phyloP scores from a whole-genome alignment of 225 moss, liverwort and hornwort genomes.

The Physcomitrellopsis africana region DNA sequence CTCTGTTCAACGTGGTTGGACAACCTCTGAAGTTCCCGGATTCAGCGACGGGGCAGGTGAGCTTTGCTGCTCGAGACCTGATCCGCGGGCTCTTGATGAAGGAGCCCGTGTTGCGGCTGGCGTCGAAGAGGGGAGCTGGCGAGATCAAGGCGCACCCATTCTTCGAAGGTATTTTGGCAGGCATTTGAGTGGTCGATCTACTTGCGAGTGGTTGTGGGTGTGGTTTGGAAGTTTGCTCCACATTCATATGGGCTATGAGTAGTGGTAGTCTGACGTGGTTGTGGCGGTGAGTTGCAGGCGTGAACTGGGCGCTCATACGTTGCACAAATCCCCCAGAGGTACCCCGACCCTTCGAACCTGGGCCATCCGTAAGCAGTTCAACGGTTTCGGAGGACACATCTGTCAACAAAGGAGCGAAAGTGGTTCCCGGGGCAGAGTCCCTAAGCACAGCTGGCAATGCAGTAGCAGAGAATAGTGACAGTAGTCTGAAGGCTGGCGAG shows the following conservation, averaged over 20 bases:
- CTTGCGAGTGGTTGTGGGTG: not conserved
- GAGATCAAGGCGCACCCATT: constrained; percentile 96
- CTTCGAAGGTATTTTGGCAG: constrained; percentile 63
- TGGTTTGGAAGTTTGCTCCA: not conserved
- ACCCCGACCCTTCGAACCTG: constrained; percentile 70
- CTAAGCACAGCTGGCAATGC: constrained; percentile 44
- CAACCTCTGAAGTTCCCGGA: constrained; percentile 85
- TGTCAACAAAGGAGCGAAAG: constrained; percentile 45
- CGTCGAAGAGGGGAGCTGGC: constrained; percentile 84
- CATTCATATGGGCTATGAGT: not conserved
- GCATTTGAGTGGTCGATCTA: not conserved
- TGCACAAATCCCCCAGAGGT: constrained; percentile 91
- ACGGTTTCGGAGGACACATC: constrained; percentile 49
- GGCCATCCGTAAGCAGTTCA: constrained; percentile 54
- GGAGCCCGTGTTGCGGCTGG: constrained; percentile 85
- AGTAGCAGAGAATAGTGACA: constrained; percentile 46
- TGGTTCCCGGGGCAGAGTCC: constrained; percentile 42
- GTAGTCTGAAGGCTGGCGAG: constrained; percentile 56
- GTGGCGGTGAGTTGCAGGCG: constrained; percentile 45
- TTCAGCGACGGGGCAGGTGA: constrained; percentile 73
- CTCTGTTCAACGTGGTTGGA: constrained; percentile 85
- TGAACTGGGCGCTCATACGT: constrained; percentile 96
- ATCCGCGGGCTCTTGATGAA: constrained; percentile 87
- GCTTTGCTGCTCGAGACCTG: constrained; percentile 76
- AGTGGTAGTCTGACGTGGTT: not conserved